Evolutionary conservation across 352 stramenopile species (phyloP).

Genomic region (Hyaloperonospora brassicae): DNA sequence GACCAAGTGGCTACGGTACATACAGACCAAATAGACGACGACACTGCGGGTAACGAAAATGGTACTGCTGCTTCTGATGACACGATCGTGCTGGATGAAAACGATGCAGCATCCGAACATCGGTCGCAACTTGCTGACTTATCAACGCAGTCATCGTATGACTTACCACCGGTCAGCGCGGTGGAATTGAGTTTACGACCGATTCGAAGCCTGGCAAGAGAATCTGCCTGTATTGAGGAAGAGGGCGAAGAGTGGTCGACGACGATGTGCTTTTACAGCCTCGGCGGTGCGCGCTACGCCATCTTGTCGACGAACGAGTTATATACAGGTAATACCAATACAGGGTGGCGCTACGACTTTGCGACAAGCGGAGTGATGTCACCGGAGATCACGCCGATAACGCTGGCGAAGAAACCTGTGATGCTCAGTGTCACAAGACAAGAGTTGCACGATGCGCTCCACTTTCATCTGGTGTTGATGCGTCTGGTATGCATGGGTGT

Average conservation of each 20-base stretch:
- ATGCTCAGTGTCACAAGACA: conserved; percentile 41
- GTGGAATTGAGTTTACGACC: conserved; percentile 56
- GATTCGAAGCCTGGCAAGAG: conserved; percentile 44
- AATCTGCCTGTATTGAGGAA: conserved; percentile 15
- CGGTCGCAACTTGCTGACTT: conserved; percentile 46
- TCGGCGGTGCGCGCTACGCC: conserved; percentile 54
- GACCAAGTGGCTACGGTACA: conserved; percentile 38
- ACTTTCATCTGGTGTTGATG: conserved; percentile 78
- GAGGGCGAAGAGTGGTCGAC: conserved; percentile 36
- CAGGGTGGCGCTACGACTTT: conserved; percentile 76
- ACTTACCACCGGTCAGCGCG: conserved; percentile 72
- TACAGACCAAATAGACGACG: conserved; percentile 12
- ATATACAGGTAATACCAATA: conserved; percentile 78
- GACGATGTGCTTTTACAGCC: conserved; percentile 75
- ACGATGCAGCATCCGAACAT: conserved; percentile 13
- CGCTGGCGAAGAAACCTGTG: conserved; percentile 40
- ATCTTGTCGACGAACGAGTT: conserved; percentile 71
- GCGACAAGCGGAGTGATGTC: conserved; percentile 70
- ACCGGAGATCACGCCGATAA: conserved; percentile 48
- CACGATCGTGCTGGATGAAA: conserved; percentile 31
- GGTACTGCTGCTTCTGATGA: conserved; percentile 13
- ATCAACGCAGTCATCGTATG: conserved; percentile 77
- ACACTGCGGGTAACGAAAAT: conserved; percentile 3
- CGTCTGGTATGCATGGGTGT: conserved; percentile 72
- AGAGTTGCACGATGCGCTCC: conserved; percentile 50